Evolutionary conservation across 306 rosid genomes (phyloP).

Genomic region (Arachis hypogaea): DNA sequence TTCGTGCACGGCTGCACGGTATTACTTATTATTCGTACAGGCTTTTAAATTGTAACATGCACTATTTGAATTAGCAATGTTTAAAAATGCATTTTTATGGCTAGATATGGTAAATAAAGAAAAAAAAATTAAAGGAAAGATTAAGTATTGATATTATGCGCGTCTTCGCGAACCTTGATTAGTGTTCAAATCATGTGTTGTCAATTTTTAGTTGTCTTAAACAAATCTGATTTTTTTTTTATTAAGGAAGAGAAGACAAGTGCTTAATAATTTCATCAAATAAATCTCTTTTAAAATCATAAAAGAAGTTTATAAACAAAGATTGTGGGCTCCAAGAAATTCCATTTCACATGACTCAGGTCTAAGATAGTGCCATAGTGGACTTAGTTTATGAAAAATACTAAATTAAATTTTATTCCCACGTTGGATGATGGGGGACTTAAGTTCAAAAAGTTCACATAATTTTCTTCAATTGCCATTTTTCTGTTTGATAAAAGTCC

Average conservation of each 20-base stretch:
- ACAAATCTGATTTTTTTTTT: background rate
- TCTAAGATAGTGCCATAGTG: conserved; percentile 10
- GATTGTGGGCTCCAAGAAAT: conserved; percentile 22
- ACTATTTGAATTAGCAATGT: too few species aligned
- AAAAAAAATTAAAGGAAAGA: too few species aligned
- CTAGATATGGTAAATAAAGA: too few species aligned
- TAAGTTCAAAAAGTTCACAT: conserved; percentile 21
- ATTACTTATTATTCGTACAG: too few species aligned
- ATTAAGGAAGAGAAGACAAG: background rate
- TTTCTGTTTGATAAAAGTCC: conserved; percentile 17
- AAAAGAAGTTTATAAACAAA: conserved; percentile 7
- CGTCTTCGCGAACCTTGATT: background rate
- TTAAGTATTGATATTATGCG: background rate
- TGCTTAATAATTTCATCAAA: conserved; percentile 27
- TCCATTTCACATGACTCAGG: conserved; percentile 38
- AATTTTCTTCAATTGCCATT: background rate
- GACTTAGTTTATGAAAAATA: background rate
- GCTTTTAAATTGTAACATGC: too few species aligned
- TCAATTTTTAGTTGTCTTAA: conserved; percentile 13
- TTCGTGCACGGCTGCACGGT: too few species aligned
- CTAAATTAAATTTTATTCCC: conserved; percentile 20
- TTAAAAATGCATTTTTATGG: too few species aligned
- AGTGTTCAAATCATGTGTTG: background rate
- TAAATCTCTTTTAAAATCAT: background rate
- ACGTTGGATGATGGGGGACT: conserved; percentile 33